Conservation (phyloP, 2,329 filamentous ascomycete species). For the Phialophora tarda region DNA sequence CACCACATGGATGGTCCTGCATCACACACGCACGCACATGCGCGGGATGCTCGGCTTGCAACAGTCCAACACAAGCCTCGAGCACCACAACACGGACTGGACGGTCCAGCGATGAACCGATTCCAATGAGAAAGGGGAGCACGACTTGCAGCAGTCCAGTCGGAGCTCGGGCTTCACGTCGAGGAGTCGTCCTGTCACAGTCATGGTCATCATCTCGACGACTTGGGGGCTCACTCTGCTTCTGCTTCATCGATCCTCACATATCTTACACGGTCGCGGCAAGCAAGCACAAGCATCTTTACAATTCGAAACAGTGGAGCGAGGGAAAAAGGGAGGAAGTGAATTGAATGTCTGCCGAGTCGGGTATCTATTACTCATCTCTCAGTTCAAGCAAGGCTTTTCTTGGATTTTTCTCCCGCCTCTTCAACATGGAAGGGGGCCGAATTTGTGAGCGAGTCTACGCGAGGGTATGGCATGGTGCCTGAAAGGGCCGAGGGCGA, state of each 20-base stretch:
- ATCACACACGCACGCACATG: conserved; percentile 6
- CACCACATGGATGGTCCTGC: conserved; percentile 21
- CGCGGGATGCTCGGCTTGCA: conserved; percentile 22
- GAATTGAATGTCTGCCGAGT: too few relatives aligned
- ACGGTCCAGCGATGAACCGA: conserved; percentile 37
- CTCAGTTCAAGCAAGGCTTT: neutral
- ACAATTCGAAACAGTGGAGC: neutral
- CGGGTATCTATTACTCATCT: neutral
- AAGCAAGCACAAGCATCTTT: neutral
- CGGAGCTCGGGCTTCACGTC: conserved; percentile 15
- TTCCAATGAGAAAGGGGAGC: conserved; percentile 29
- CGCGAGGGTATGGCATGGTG: neutral
- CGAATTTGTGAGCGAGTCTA: neutral
- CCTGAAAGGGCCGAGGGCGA: neutral
- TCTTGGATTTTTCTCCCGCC: neutral
- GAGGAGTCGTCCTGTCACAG: neutral
- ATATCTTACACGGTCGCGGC: neutral
- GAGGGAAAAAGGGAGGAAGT: neutral
- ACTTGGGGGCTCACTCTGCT: neutral
- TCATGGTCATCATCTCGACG: too few relatives aligned
- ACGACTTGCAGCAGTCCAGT: conserved; percentile 37
- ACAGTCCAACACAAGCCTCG: conserved; percentile 19
- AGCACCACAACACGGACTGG: conserved; percentile 27
- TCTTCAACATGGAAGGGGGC: neutral
- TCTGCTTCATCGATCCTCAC: neutral